Base-by-base conservation (phyloP, 1,284 basidiomycete species). In the Apiotrichum montevideense region DNA sequence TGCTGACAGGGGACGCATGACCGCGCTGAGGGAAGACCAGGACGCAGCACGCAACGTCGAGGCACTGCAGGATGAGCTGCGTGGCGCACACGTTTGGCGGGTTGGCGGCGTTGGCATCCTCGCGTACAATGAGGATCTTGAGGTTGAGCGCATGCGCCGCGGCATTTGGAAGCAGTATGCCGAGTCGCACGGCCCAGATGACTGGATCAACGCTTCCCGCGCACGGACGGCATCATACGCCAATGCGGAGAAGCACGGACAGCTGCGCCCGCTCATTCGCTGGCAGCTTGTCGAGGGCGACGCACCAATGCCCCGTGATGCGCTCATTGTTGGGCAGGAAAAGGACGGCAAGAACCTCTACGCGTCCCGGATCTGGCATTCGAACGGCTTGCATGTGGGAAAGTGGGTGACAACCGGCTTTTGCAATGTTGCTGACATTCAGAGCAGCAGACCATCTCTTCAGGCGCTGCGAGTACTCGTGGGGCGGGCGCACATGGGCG, bases 191-290 rank as follows among this genome's bases (percentile, higher is more conserved):
- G 63, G 63, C 5, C 52, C 56, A 35, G 61, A 63, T 14, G 87
- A 87, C 67, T 87, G 84, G 71, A 82, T 84, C 60, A 85, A 84
- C 4, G 80, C 84, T 14, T 85, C 80, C 29, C 87, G 78, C 6
- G 85, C 83, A 29, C 88, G 80, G n/a, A 84, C 79, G 11, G 83
- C 62, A 4, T 63, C 64, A 14, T 74, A 72, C 54, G 56, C 51
- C 14, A 40, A 56, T 4, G 53, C 57, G 2, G 37, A n/a, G 11
- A 15, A 40, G 10, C 37, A 44, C 35, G 47, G 44, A 9, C 58
- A 61, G 10, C 58, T 67, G 21, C 66, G 66, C 43, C 73, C 73
- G 2, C 58, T 73, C 35, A 57, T 73, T 48, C 64, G 56, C 33
- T 75, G 73, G 73, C 70, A 73, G 46, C 62, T 73, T 8, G 71